Evolutionary conservation across 2,329 filamentous ascomycete species (phyloP), one percentile per base, ranked within the genome.

Genomic region (Fusarium luffae): DNA sequence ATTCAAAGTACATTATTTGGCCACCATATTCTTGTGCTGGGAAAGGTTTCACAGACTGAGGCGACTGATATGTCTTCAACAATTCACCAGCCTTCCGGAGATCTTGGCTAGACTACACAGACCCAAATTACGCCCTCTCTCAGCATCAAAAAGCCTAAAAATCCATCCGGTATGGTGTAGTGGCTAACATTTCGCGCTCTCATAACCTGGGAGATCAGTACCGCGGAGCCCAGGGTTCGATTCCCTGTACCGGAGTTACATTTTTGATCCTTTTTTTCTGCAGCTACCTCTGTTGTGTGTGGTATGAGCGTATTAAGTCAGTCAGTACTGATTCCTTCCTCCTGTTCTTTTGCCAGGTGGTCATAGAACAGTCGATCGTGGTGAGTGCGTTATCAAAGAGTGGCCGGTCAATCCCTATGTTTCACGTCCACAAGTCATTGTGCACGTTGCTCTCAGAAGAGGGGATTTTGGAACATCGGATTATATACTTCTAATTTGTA

Each of bases 151-250:
- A 13, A 30, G 28, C 28, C 28, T 30, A 7, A 7, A 30, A 30
- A 30, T 13, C 6, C 28, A 14, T 30, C 28, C 28, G 74, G 75
- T 76, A 77, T 77, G 75, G 74, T 77, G 75, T 76, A 76, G 74
- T 76, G 74, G 75, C 74, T 74, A 76, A 76, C 75, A 76, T 76
- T 76, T 76, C 73, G 71, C 75, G 75, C 75, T 76, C 63, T 76
- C 75, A 76, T 50, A 65, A 73, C 56, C n/a, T 75, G 71, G 70
- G 74, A 61, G 72, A 73, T 55, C 16, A 50, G 52, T 51, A 61
- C 70, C 72, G 68, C 70, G 70, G 71, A 71, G 72, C 71, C 65
- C 68, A 74, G 71, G 72, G 71, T 74, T 74, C 71, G 71, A 73
- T 73, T 74, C 71, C 71, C 71, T 74, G 71, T 74, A 74, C 71